Base-by-base conservation (phyloP, 495 filamentous ascomycete genomes). In the Lepraria neglecta region DNA sequence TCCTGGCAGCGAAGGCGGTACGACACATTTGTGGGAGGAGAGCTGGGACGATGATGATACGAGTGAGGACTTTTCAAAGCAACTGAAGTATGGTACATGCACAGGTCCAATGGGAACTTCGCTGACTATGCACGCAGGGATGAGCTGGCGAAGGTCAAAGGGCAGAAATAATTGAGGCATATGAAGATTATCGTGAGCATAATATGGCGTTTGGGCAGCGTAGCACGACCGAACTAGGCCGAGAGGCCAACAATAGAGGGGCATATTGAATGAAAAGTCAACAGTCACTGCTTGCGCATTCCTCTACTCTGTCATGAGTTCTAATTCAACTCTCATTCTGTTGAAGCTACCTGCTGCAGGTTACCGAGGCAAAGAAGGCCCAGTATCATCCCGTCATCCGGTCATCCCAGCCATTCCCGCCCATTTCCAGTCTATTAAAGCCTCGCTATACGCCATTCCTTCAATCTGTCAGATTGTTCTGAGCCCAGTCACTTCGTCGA, bases 1-100 rank as follows among this genome's bases (percentile, higher is more conserved):
- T 38, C 76, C 76, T 58, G 78, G 79, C 57, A 69, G 71, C 38
- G 76, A 74, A 63, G 74, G 72, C 24, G 76, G 77, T 60, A 88
- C 84, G 65, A 84, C 86, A 65, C 90, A 97, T 78, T 76, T 98
- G 61, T 98, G 94, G 94, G 94, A 98, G 78, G 94, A 98, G 81
- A 97, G 91, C 78, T 98, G 94, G 94, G 94, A 98, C 75, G 94
- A 98, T 68, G 94, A 98, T 73, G 94, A 97, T 78, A 91, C 91
- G 60, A 92, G 80, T 67, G 95, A 97, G 72, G 94, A 98, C 68
- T 98, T 98, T 71, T 91, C 91, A 14, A 83, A 88, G 72, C 94
- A 97, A 83, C 76, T 98, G 71, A 95, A 90, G 95, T 98, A 73
- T 66, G 87, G 79, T 30, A 2, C 30, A 40, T 27, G n/a, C 42